Evolutionary conservation across 2,329 filamentous ascomycete genomes (phyloP).

Genomic region (Colletotrichum plurivorum): DNA sequence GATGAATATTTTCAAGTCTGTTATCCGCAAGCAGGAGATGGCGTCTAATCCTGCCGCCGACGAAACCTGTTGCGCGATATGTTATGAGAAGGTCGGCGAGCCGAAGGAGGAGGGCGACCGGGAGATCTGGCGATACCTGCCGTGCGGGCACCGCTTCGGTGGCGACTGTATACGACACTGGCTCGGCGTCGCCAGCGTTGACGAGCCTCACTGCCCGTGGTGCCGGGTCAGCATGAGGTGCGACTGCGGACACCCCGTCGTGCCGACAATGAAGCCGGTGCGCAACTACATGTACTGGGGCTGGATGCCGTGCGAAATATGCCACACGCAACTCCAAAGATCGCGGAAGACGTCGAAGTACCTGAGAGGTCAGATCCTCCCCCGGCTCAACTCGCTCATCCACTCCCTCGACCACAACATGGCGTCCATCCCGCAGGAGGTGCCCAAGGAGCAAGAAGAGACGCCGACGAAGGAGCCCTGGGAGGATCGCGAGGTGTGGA

Average conservation of each 20-base stretch:
- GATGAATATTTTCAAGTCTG: slow-evolving; percentile 39
- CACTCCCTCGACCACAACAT: slow-evolving; percentile 39
- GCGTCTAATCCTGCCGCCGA: slow-evolving; percentile 34
- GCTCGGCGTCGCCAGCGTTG: slow-evolving; percentile 53
- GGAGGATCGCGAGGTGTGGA: slow-evolving; percentile 40
- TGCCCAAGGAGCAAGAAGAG: slow-evolving; percentile 38
- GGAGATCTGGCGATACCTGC: slow-evolving; percentile 57
- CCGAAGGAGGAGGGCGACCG: slow-evolving; percentile 53
- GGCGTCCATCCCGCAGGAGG: slow-evolving; percentile 36
- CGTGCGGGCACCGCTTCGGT: slow-evolving; percentile 61
- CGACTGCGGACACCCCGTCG: slow-evolving; percentile 50
- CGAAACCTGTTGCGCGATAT: slow-evolving; percentile 55
- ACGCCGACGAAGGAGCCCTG: slow-evolving; percentile 34
- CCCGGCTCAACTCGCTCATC: slow-evolving; percentile 38
- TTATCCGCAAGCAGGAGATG: slow-evolving; percentile 42
- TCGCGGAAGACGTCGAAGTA: slow-evolving; percentile 36
- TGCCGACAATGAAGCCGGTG: slow-evolving; percentile 44
- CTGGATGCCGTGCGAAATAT: slow-evolving; percentile 37
- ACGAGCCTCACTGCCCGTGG: slow-evolving; percentile 55
- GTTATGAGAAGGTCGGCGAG: slow-evolving; percentile 57
- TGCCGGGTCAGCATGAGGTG: slow-evolving; percentile 52
- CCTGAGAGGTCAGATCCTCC: slow-evolving; percentile 29
- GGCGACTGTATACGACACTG: slow-evolving; percentile 59
- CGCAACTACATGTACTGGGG: slow-evolving; percentile 38
- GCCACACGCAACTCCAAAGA: slow-evolving; percentile 36